These are phyloP conservation scores for Calamus simplicifolius DNA, from an alignment of 176 grass and related monocot species.

Conservation along the genomic window DNA sequence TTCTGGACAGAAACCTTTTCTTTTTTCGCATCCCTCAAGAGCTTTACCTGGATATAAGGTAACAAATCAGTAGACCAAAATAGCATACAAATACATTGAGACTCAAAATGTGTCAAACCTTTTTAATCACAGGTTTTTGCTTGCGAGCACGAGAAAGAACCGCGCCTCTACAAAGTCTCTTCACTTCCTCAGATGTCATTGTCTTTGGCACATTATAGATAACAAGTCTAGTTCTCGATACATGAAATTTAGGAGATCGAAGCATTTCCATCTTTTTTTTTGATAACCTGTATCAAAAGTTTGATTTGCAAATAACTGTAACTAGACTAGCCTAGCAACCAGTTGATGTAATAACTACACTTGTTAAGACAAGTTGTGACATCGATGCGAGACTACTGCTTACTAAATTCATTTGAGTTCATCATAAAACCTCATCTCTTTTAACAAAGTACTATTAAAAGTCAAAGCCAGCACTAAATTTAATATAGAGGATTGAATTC, in stretches of 20 bases:
- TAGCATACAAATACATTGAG: background rate
- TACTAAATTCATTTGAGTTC: no score
- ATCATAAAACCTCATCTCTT: no score
- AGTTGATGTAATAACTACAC: no score
- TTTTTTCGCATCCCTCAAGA: conserved; percentile 85
- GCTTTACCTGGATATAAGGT: conserved; percentile 59
- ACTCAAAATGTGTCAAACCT: conserved; percentile 32
- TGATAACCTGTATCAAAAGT: conserved; percentile 36
- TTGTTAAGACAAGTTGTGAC: no score
- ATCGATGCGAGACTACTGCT: no score
- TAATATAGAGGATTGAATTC: no score
- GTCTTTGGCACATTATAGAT: conserved; percentile 96
- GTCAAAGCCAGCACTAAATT: no score
- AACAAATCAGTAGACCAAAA: conserved; percentile 7
- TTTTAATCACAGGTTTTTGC: conserved; percentile 82
- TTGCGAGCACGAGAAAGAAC: conserved; percentile 69
- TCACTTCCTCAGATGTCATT: conserved; percentile 76
- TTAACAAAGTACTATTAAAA: no score
- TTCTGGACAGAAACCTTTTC: conserved; percentile 44
- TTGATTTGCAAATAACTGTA: no score
- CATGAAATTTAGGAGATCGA: conserved; percentile 92
- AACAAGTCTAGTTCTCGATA: conserved; percentile 84
- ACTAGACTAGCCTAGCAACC: no score
- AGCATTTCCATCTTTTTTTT: conserved; percentile 89
- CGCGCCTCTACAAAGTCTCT: conserved; percentile 88